Evolutionary conservation across 1,284 basidiomycete genomes (phyloP), one percentile per base, ranked within the genome.

Genomic region (Ceratobasidium sp.): DNA sequence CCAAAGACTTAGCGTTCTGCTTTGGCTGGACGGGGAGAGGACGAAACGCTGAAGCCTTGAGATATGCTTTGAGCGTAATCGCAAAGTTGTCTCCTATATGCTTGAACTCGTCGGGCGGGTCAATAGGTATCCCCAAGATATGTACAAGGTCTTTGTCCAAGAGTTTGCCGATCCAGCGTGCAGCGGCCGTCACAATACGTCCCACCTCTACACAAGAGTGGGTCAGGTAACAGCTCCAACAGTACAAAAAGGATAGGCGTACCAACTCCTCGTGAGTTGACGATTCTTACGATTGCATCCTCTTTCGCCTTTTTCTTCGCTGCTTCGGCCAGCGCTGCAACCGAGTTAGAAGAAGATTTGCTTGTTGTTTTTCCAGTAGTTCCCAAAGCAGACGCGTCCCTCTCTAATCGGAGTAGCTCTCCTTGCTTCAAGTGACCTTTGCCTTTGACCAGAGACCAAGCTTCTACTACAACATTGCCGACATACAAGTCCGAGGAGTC

Each of bases 401-500:
- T 20, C 39, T 78, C 77, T 23, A 78, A 40, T 2, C 60, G 61
- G 13, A 78, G 68, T 18, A 78, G 26, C 40, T 78, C 77, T 20
- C 77, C 77, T 4, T 68, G 40, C 9, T 44, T 61, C 23, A 72
- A 18, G n/a, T 73, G 46, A n/a, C 77, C 77, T 66, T 71, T 72
- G 12, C 77, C 77, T 28, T 72, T 78, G 15, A 72, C 70, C 3
- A 60, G 71, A 1, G 58, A 66, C 69, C 70, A 78, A 20, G 77
- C 77, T 44, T 78, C 69, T 3, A 78, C 69, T 7, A 66, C 64
- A 42, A 78, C 42, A 26, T 61, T 46, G 4, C 69, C 77, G 1
- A 78, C 51, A 33, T 44, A 66, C 9, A 72, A 44, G 26, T 58
- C 40, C 15, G 56, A 60, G 6, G 58, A 78, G 56, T 56, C 51